Evolutionary conservation across 768 basidiomycete genomes (phyloP).

Genomic region (Mrakia gelida): DNA sequence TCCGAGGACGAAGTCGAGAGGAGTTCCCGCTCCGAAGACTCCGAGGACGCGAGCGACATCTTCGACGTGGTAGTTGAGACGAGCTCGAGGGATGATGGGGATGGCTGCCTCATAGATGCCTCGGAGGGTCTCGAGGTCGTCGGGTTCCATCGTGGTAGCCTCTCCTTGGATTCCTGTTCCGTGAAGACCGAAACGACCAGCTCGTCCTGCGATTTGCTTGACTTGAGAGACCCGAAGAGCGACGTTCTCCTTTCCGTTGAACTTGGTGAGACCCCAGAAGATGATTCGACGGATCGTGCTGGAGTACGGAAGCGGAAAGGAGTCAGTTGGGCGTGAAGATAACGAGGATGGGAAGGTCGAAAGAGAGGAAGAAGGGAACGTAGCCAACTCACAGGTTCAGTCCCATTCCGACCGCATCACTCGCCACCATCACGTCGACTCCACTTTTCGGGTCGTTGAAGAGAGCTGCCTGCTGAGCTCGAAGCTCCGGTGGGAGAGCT

Average conservation of each 20-base stretch:
- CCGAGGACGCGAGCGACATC: conserved; percentile 38
- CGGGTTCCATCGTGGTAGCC: conserved; percentile 64
- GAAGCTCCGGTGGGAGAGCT: conserved; percentile 79
- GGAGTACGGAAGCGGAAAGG: not conserved
- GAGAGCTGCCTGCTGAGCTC: conserved; percentile 83
- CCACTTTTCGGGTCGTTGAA: conserved; percentile 83
- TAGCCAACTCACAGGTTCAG: conserved; percentile 68
- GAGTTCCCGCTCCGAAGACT: conserved; percentile 43
- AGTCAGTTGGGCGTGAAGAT: not conserved
- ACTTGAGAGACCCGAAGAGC: conserved; percentile 67
- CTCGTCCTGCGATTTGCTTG: conserved; percentile 92
- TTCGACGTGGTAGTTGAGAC: conserved; percentile 46
- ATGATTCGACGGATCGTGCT: conserved; percentile 90
- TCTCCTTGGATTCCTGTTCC: conserved; percentile 53
- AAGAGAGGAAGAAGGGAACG: not conserved
- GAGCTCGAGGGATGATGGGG: conserved; percentile 54
- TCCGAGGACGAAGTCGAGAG: conserved; percentile 43
- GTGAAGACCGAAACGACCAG: conserved; percentile 79
- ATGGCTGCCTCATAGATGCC: conserved; percentile 56
- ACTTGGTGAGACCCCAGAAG: conserved; percentile 68
- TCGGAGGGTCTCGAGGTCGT: conserved; percentile 61
- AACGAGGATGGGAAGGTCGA: not conserved
- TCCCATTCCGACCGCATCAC: conserved; percentile 96
- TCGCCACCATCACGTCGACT: conserved; percentile 84
- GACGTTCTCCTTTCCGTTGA: conserved; percentile 50